Evolutionary conservation across 2,329 filamentous ascomycete species (phyloP).

Genomic region (Colletotrichum sojae): DNA sequence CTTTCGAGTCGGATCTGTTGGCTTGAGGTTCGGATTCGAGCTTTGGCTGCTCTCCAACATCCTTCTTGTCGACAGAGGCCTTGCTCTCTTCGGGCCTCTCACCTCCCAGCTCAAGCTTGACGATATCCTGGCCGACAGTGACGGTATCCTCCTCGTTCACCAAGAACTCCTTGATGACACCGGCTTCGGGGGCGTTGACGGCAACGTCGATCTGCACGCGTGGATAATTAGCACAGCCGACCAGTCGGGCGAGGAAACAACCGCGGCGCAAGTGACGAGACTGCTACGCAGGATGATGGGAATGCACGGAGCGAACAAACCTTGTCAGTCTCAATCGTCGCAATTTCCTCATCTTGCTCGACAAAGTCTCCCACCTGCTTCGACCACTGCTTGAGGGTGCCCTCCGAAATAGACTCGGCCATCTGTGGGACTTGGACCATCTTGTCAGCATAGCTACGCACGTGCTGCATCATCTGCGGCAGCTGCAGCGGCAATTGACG

Average conservation of each 20-base stretch:
- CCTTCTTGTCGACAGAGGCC: slow-evolving; percentile 17
- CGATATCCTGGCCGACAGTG: slow-evolving; percentile 90
- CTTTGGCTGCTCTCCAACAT: slow-evolving; percentile 35
- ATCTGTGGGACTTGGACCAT: slow-evolving; percentile 96
- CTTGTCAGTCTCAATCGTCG: slow-evolving; percentile 99
- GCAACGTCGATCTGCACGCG: slow-evolving; percentile 90
- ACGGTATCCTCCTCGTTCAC: slow-evolving; percentile 97
- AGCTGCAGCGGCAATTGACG: slow-evolving; percentile 55
- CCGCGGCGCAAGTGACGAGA: neutral
- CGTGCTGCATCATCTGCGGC: slow-evolving; percentile 68
- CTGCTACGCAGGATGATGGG: slow-evolving; percentile 8
- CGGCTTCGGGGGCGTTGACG: slow-evolving; percentile 92
- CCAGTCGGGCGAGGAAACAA: too few relatives aligned
- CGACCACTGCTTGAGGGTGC: slow-evolving; percentile 94
- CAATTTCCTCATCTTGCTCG: slow-evolving; percentile 96
- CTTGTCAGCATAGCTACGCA: slow-evolving; percentile 80
- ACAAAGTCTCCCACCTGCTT: slow-evolving; percentile 95
- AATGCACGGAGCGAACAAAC: slow-evolving; percentile 59
- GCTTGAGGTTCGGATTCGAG: slow-evolving; percentile 42
- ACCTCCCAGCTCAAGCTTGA: slow-evolving; percentile 83
- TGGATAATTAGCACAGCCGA: neutral
- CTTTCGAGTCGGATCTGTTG: slow-evolving; percentile 54
- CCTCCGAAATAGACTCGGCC: slow-evolving; percentile 99
- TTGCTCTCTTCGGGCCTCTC: slow-evolving; percentile 52
- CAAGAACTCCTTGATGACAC: slow-evolving; percentile 91